Evolutionary conservation across 306 rosid species (phyloP).

Genomic region (Acacia melanoxylon): DNA sequence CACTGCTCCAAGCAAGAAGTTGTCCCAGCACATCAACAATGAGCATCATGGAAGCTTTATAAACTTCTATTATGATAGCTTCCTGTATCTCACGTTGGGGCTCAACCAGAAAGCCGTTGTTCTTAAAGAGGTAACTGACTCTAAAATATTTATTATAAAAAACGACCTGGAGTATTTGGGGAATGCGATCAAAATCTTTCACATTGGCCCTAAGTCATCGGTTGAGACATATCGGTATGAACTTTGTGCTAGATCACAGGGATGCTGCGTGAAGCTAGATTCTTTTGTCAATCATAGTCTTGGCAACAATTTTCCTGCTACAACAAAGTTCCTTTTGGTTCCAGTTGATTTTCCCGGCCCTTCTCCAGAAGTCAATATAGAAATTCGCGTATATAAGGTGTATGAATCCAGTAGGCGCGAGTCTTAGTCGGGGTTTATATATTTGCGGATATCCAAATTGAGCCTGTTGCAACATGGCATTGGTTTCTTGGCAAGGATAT

Average conservation of each 20-base stretch:
- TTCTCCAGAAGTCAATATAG: not conserved
- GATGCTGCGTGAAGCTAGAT: slow-evolving; percentile 39
- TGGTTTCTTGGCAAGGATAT: not conserved
- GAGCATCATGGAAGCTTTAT: slow-evolving; percentile 37
- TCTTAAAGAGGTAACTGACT: slow-evolving; percentile 54
- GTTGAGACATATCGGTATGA: slow-evolving; percentile 43
- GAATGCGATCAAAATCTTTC: slow-evolving; percentile 42
- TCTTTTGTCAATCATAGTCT: slow-evolving; percentile 46
- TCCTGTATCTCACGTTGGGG: slow-evolving; percentile 27
- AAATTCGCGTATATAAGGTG: slow-evolving; percentile 44
- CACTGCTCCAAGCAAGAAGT: slow-evolving; percentile 49
- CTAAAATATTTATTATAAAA: slow-evolving; percentile 48
- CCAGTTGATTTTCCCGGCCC: slow-evolving; percentile 41
- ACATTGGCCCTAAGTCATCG: slow-evolving; percentile 50
- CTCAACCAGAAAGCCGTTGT: slow-evolving; percentile 30
- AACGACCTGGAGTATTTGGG: slow-evolving; percentile 40
- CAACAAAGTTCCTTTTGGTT: slow-evolving; percentile 45
- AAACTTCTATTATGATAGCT: slow-evolving; percentile 40
- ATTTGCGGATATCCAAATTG: not conserved
- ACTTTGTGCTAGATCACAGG: slow-evolving; percentile 39
- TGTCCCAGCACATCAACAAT: slow-evolving; percentile 24
- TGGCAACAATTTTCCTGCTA: slow-evolving; percentile 21
- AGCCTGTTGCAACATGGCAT: not conserved
- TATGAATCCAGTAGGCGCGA: not conserved
- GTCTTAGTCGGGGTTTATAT: not conserved